phyloP scores from a whole-genome alignment of 306 rosid genomes.

The Pterocarpus santalinus region DNA sequence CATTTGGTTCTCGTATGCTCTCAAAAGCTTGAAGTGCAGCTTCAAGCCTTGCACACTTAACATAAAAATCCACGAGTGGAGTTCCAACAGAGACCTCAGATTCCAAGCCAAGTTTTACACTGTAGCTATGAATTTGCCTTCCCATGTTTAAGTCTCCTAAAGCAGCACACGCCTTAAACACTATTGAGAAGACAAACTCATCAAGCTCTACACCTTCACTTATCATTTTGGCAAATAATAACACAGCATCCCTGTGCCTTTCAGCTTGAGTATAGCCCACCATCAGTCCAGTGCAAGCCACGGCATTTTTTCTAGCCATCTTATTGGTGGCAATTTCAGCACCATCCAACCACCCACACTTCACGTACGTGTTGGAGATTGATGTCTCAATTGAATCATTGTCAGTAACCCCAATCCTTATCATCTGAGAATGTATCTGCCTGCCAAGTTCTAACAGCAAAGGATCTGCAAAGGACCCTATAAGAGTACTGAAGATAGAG shows the following conservation, averaged over 20 bases:
- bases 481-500: slow-evolving; percentile 57
- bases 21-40: slow-evolving; percentile 60
- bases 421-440: slow-evolving; percentile 61
- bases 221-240: slow-evolving; percentile 60
- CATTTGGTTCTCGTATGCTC: slow-evolving; percentile 66
- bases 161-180: slow-evolving; percentile 67
- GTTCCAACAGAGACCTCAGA: slow-evolving; percentile 71
- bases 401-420: slow-evolving; percentile 54
- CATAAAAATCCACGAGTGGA: slow-evolving; percentile 71
- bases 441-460: slow-evolving; percentile 55
- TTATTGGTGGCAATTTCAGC: slow-evolving; percentile 56
- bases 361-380: slow-evolving; percentile 65
- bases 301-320: slow-evolving; percentile 60
- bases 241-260: slow-evolving; percentile 50
- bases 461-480: slow-evolving; percentile 50
- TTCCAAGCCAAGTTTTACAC: slow-evolving; percentile 68
- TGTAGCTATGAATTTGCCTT: slow-evolving; percentile 61
- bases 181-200: slow-evolving; percentile 65
- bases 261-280: slow-evolving; percentile 63
- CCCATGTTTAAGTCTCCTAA: slow-evolving; percentile 57
- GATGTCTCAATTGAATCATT: slow-evolving; percentile 50
- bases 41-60: slow-evolving; percentile 61
- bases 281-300: slow-evolving; percentile 73
- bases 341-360: slow-evolving; percentile 68
- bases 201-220: slow-evolving; percentile 59